Base-by-base conservation (phyloP, 1,284 basidiomycete species). In the Phenoliferia sp. region DNA sequence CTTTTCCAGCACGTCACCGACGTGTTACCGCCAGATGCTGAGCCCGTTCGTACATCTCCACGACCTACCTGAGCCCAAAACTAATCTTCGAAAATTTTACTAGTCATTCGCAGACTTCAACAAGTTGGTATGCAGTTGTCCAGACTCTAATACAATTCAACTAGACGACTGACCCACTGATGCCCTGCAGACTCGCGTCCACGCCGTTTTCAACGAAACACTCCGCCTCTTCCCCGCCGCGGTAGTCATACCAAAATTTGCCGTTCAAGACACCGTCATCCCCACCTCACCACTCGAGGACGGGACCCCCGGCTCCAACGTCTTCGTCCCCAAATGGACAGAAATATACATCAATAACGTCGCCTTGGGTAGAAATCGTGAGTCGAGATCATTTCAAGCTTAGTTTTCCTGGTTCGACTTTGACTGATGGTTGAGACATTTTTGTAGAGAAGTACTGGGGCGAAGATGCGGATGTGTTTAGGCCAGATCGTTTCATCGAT, bases 171-270 rank as follows among this genome's bases (percentile, higher is more conserved):
- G 29, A 33, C 55, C 55, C 48, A 35, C 54, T 59, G 50, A n/a
- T 32, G 26, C 52, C 34, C 19, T 69, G 85, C 84, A 79, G 79
- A 68, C 74, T 3, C 66, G 76, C 52, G 71, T 69, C 36, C 71
- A 73, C 64, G 86, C 85, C 17, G 83, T 85, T 2, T 80, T 86
- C 65, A 81, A 86, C 74, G 87, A 88, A 76, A 84, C 85, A 0
- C 78, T 88, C 15, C 81, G 87, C 29, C 77, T 87, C 71, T 86
- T 84, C 73, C 85, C 86, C 54, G 81, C 85, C 10, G 85, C 86
- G 59, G 76, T 81, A 31, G 80, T 82, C 32, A 67, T 86, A 17
- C 76, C 76, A 3, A 85, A 83, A 70, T 62, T 70, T 9, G 65
- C 68, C 0, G 81, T 84, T 60, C 44, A 62, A 19, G 66, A 70